Percentiles rank a stretch among this genome's conserved stretches.
These are phyloP conservation scores for Yueomyces sp. DNA, from an alignment of 805 yeast species.

Conservation along the genomic window DNA sequence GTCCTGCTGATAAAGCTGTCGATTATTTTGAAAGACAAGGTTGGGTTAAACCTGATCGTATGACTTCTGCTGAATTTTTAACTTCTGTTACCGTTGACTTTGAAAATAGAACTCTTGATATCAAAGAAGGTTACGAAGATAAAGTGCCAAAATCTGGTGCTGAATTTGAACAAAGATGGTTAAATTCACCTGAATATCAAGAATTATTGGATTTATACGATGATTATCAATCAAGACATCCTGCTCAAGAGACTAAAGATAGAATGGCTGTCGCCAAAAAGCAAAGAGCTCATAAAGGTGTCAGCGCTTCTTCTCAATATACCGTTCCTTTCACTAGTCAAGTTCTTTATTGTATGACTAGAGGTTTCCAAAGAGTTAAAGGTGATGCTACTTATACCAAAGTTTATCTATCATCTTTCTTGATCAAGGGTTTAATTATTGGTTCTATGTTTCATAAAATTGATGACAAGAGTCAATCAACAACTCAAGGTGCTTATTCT, in stretches of 20 bases:
- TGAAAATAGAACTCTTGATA: slow-evolving; percentile 36
- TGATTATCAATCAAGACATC: slow-evolving; percentile 29
- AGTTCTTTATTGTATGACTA: slow-evolving; percentile 34
- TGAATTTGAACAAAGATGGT: slow-evolving; percentile 52
- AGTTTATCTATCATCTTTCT: slow-evolving; percentile 37
- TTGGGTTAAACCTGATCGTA: slow-evolving; percentile 45
- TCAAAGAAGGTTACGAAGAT: slow-evolving; percentile 34
- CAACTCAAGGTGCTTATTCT: slow-evolving; percentile 43
- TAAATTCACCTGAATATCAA: slow-evolving; percentile 40
- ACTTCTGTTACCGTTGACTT: slow-evolving; percentile 54
- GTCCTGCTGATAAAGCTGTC: slow-evolving; percentile 39
- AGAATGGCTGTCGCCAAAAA: slow-evolving; percentile 29
- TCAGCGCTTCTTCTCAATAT: slow-evolving; percentile 27
- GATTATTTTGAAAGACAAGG: slow-evolving; percentile 48
- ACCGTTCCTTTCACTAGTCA: slow-evolving; percentile 37
- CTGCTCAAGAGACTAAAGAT: slow-evolving; percentile 26
- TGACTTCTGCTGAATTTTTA: slow-evolving; percentile 55
- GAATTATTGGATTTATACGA: slow-evolving; percentile 26
- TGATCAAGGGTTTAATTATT: slow-evolving; percentile 43
- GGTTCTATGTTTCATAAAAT: slow-evolving; percentile 49
- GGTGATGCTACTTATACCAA: slow-evolving; percentile 46
- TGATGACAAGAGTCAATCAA: slow-evolving; percentile 23
- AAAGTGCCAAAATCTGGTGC: slow-evolving; percentile 41
- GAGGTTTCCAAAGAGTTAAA: slow-evolving; percentile 40
- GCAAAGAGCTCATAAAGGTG: slow-evolving; percentile 30